A percentile compares a stretch with the other conserved stretches of the same genome.
phyloP scores from a whole-genome alignment of 176 grass and related monocot genomes.

The Triticum aestivum region IWGSC_CS_RefSeq_v2.1 NC_057804.1:340029051-340029550 shows the following conservation, averaged over 20 bases:
- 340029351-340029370: slow-evolving; percentile 40
- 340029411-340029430: slow-evolving; percentile 7
- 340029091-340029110: not conserved
- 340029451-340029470: not conserved
- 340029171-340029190: slow-evolving; percentile 41
- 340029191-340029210: slow-evolving; percentile 49
- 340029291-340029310: not conserved
- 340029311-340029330: not conserved
- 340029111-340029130: not conserved
- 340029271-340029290: not conserved
- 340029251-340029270: not conserved
- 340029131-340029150: not conserved
- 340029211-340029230: slow-evolving; percentile 32
- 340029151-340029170: slow-evolving; percentile 6
- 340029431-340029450: not conserved
- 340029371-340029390: slow-evolving; percentile 65
- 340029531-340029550: not conserved
- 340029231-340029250: slow-evolving; percentile 35
- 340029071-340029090: not conserved
- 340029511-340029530: not conserved
- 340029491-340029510: not conserved
- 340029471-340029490: not conserved
- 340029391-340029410: slow-evolving; percentile 21
- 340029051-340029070: not conserved
- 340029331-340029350: slow-evolving; percentile 4